These are phyloP conservation scores for Licmophora abbreviata DNA, from an alignment of 108 stramenopile genomes.

Conservation along the genomic window DNA sequence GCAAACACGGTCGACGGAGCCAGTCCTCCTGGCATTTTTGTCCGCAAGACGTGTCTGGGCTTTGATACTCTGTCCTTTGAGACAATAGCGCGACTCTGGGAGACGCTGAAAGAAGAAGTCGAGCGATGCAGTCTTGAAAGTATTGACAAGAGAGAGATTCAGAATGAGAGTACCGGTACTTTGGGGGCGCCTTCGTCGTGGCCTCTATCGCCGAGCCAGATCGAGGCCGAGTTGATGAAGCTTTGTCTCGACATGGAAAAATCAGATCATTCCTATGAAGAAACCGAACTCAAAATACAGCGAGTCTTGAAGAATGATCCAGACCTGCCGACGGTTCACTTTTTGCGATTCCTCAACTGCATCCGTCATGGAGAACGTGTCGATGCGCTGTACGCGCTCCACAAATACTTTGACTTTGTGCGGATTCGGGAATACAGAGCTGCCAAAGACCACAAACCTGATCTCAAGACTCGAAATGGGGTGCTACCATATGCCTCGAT, in stretches of 20 bases:
- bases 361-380: constrained; percentile 63
- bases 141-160: background rate
- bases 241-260: constrained; percentile 14
- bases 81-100: constrained; percentile 49
- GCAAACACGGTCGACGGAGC: constrained; percentile 35
- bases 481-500: constrained; percentile 81
- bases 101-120: constrained; percentile 20
- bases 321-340: constrained; percentile 77
- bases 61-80: constrained; percentile 78
- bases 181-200: constrained; percentile 12
- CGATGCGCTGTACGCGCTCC: constrained; percentile 79
- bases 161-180: background rate
- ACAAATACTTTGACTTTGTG: constrained; percentile 91
- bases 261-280: constrained; percentile 19
- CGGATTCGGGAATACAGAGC: constrained; percentile 51
- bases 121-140: background rate
- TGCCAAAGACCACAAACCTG: constrained; percentile 6
- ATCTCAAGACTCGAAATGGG: constrained; percentile 19
- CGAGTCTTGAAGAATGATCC: constrained; percentile 39
- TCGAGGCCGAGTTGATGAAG: constrained; percentile 19
- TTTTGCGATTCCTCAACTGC: constrained; percentile 73
- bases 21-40: constrained; percentile 56
- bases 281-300: constrained; percentile 20
- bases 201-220: constrained; percentile 26
- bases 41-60: constrained; percentile 68